Evolutionary conservation across 768 basidiomycete genomes (phyloP).

Genomic region (Phanerochaete carnosa): DNA sequence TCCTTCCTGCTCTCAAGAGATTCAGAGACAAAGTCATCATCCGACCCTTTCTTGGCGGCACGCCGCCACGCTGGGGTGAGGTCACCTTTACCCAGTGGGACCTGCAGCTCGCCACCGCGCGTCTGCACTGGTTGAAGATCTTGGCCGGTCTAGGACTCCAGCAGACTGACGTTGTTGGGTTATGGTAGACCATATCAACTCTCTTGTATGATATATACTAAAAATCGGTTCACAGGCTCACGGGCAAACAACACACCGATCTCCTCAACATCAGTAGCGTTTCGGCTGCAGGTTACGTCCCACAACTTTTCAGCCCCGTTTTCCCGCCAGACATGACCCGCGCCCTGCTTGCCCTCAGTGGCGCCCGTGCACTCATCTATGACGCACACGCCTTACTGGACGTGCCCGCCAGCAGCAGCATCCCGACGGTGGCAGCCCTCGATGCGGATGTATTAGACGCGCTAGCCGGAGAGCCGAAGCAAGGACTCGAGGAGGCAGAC

Average conservation of each 20-base stretch:
- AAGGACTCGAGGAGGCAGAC: background rate
- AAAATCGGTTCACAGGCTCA: constrained; percentile 9
- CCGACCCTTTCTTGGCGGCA: constrained; percentile 3
- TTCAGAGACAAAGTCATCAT: background rate
- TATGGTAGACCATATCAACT: background rate
- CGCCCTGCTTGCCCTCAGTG: constrained; percentile 10
- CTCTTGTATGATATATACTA: background rate
- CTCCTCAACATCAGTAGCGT: constrained; percentile 13
- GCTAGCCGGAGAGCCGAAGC: background rate
- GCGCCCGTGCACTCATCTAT: constrained; percentile 11
- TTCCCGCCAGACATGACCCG: constrained; percentile 8
- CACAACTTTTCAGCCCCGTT: constrained; percentile 18
- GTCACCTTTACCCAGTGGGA: constrained; percentile 8
- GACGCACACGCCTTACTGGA: constrained; percentile 2
- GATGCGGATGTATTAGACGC: background rate
- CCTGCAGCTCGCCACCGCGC: constrained; percentile 1
- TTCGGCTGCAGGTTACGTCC: constrained; percentile 14
- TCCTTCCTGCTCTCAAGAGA: background rate
- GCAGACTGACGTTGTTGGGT: background rate
- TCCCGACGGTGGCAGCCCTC: background rate
- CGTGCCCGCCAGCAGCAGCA: background rate
- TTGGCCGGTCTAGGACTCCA: background rate
- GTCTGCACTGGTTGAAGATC: constrained; percentile 1
- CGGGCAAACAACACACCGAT: constrained; percentile 12
- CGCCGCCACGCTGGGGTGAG: constrained; percentile 1